These are phyloP conservation scores for Acacia crassicarpa DNA, from an alignment of 306 rosid genomes.

Conservation along the genomic window DNA sequence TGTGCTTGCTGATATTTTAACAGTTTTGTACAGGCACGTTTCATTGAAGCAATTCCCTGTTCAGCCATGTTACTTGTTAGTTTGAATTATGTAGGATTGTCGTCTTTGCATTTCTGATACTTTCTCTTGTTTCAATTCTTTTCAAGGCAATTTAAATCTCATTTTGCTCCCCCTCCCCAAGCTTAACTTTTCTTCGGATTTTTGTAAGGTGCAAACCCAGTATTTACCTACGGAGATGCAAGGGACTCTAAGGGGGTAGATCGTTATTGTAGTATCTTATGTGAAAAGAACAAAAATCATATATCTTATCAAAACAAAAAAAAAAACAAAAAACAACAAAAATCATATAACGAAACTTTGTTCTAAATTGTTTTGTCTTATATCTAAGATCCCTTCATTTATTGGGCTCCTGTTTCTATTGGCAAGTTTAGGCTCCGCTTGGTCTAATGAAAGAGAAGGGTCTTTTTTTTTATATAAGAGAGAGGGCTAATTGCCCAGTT, in stretches of 20 bases:
- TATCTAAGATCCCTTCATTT: neutral
- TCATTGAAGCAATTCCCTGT: conserved; percentile 16
- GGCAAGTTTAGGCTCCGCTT: neutral
- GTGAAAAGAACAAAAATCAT: neutral
- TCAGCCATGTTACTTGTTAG: conserved; percentile 28
- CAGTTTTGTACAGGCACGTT: conserved; percentile 41
- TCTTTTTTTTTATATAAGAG: no score
- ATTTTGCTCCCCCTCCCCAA: neutral
- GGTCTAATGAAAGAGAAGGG: neutral
- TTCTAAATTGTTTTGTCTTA: neutral
- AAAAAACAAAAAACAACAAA: neutral
- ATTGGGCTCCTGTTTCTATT: neutral
- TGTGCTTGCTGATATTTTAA: conserved; percentile 69
- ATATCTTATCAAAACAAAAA: no score
- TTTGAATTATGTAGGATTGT: conserved; percentile 10
- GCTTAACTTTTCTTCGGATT: neutral
- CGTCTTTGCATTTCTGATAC: conserved; percentile 12
- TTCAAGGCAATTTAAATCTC: conserved; percentile 20
- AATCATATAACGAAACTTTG: neutral
- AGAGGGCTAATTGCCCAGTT: no score
- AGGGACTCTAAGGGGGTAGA: neutral
- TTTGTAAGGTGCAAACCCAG: neutral
- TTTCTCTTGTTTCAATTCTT: conserved; percentile 21
- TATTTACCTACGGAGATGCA: neutral
- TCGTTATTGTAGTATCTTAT: neutral